Conservation (phyloP, 257 asterid genomes). For the Forsythia suspensa region DNA sequence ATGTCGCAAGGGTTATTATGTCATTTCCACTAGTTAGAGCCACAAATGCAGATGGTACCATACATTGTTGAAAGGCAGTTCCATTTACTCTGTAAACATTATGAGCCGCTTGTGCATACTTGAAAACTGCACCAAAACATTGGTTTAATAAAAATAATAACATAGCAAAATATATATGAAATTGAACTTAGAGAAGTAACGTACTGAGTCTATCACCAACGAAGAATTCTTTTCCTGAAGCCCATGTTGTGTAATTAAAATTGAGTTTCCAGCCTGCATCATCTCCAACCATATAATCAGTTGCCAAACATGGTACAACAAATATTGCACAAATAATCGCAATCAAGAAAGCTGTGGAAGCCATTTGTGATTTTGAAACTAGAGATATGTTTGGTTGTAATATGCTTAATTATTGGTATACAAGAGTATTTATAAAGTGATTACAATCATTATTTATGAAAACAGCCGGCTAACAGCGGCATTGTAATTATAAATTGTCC, state of each 20-base stretch:
- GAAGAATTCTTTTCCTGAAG: slow-evolving; percentile 26
- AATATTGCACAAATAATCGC: slow-evolving; percentile 15
- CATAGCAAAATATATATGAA: background rate
- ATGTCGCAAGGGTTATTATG: background rate
- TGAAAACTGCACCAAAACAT: slow-evolving; percentile 36
- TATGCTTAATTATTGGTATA: too few species aligned
- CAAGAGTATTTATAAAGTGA: too few species aligned
- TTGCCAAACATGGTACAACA: slow-evolving; percentile 26
- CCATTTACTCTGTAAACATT: slow-evolving; percentile 27
- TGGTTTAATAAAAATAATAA: background rate
- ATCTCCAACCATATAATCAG: slow-evolving; percentile 44
- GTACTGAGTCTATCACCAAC: slow-evolving; percentile 41
- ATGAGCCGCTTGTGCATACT: slow-evolving; percentile 31
- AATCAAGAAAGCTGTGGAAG: slow-evolving; percentile 16
- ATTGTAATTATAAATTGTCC: too few species aligned
- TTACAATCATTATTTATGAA: too few species aligned
- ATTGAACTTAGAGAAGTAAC: background rate
- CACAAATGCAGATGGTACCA: background rate
- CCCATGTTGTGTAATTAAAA: slow-evolving; percentile 35
- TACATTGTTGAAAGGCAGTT: slow-evolving; percentile 19
- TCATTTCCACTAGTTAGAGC: slow-evolving; percentile 22
- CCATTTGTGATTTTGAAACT: too few species aligned
- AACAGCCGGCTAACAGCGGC: too few species aligned
- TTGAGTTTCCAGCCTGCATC: slow-evolving; percentile 39
- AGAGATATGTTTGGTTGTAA: too few species aligned